Conservation (phyloP, 768 basidiomycete species). For the Tricholoma sp. region DNA sequence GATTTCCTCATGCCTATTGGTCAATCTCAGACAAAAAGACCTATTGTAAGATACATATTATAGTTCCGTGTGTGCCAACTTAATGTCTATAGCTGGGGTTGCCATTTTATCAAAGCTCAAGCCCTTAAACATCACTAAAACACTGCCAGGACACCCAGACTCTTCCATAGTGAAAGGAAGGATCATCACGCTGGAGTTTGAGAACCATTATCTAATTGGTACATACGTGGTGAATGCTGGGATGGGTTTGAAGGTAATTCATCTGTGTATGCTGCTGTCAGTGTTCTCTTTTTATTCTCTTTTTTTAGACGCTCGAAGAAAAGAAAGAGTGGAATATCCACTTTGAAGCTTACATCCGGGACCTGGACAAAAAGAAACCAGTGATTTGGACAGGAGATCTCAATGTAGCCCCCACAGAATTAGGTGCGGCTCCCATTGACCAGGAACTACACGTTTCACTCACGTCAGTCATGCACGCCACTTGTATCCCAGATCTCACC, state of each 20-base stretch:
- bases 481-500: constrained; percentile 46
- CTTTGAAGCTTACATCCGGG: constrained; percentile 68
- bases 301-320: constrained; percentile 59
- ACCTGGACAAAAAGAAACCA: constrained; percentile 72
- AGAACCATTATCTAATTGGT: constrained; percentile 61
- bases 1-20: constrained; percentile 74
- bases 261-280: neutral
- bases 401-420: constrained; percentile 78
- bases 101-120: constrained; percentile 77
- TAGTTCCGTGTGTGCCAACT: neutral
- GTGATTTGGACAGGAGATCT: constrained; percentile 88
- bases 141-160: constrained; percentile 73
- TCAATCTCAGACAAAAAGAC: constrained; percentile 73
- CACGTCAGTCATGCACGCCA: neutral
- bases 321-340: constrained; percentile 80
- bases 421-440: constrained; percentile 38
- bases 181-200: constrained; percentile 79
- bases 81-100: constrained; percentile 59
- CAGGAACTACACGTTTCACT: neutral
- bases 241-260: constrained; percentile 57
- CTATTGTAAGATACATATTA: constrained; percentile 47
- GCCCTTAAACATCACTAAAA: constrained; percentile 58
- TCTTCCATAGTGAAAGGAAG: constrained; percentile 64
- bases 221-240: constrained; percentile 89
- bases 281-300: neutral